Evolutionary conservation across 306 rosid genomes (phyloP), one percentile per base, ranked within the genome.

Genomic region (Malus asiatica): DNA sequence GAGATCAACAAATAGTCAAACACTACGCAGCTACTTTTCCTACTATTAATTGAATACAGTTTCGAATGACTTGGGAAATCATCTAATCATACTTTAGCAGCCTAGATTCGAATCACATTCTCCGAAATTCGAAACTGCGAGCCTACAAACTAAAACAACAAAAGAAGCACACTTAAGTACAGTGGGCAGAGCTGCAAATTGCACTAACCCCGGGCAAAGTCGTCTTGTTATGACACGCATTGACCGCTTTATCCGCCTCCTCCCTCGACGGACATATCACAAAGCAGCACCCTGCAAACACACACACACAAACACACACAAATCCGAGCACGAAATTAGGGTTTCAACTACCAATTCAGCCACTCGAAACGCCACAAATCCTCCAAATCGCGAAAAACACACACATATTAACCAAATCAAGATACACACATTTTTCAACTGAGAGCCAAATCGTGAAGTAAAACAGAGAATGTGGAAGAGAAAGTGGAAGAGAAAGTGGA

Each of bases 161-260:
- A 40, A 10, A 66, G 18, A 18, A 66, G 46, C 44, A 77, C 10
- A 44, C 55, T 51, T 70, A 16, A 78, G 72, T 42, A 44, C 44
- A 27, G 55, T 4, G 20, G 27, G 60, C 52, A 71, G 70, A 60
- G 61, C 70, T 70, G 73, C 59, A 68, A 73, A 57, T 68, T 64
- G 68, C 70, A 90, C 86, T 78, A 68, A 90, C 92, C 96, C 99
- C 99, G 11, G 97, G 93, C 33, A 95, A 69, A 10, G 99, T 92
- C 81, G 87, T 95, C 89, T 90, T 88, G 71, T 92, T 95, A 74
- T 95, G 97, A 84, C 97, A 95, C 19, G 96, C 97, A 95, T 86
- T 83, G 86, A 95, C 97, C 74, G 97, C 97, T 76, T 92, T 95
- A 83, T 95, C 99, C 8, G 99, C 99, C 77, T 95, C 99, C 29